These are phyloP conservation scores for Mucor circinelloides DNA, from an alignment of 371 early-diverging fungal species.

Conservation along the genomic window DNA sequence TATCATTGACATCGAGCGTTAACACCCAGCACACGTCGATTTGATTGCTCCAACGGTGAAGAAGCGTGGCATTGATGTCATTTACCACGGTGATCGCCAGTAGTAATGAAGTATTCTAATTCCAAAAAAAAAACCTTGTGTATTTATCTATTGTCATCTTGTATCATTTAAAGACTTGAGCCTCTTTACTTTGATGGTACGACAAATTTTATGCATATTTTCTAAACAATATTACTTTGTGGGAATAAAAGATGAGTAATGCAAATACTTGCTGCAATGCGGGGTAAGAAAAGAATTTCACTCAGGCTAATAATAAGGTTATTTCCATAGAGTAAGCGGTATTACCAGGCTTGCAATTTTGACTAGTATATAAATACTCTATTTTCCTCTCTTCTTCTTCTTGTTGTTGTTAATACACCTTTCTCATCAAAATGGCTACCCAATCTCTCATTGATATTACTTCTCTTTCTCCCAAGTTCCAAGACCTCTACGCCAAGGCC, in stretches of 20 bases:
- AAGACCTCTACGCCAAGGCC: slow-evolving; percentile 69
- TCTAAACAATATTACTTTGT: not conserved
- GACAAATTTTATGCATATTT: not conserved
- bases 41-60: too few relatives aligned
- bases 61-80: too few relatives aligned
- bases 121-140: not conserved
- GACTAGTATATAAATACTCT: not conserved
- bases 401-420: not conserved
- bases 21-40: too few relatives aligned
- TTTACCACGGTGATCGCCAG: too few relatives aligned
- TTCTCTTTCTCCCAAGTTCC: slow-evolving; percentile 65
- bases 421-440: slow-evolving; percentile 33
- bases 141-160: not conserved
- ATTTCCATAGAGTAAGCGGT: slow-evolving; percentile 24
- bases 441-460: slow-evolving; percentile 45
- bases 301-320: slow-evolving; percentile 5
- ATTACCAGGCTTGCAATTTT: slow-evolving; percentile 12
- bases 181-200: not conserved
- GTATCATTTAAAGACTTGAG: not conserved
- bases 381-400: not conserved
- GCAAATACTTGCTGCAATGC: slow-evolving; percentile 5
- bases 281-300: slow-evolving; percentile 16
- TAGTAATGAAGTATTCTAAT: too few relatives aligned
- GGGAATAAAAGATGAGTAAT: slow-evolving; percentile 20
- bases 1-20: too few relatives aligned